Conservation (phyloP, 805 yeast genomes). For the Saturnispora sekii region DNA sequence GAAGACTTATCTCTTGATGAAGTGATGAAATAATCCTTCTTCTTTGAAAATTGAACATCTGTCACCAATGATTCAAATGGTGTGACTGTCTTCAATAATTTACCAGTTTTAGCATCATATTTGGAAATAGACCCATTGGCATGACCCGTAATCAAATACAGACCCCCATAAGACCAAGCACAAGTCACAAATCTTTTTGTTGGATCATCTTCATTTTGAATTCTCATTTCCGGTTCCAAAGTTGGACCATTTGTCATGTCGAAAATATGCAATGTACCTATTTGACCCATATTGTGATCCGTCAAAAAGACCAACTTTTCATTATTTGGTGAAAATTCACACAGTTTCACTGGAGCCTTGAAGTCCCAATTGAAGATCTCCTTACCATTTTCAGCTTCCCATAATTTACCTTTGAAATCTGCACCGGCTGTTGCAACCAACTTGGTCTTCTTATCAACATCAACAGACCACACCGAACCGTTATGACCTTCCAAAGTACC, state of each 20-base stretch:
- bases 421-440: constrained; percentile 84
- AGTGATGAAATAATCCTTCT: constrained; percentile 82
- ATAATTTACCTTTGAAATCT: constrained; percentile 74
- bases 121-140: constrained; percentile 79
- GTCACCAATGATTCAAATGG: constrained; percentile 75
- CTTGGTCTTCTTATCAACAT: constrained; percentile 61
- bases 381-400: constrained; percentile 76
- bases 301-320: constrained; percentile 62
- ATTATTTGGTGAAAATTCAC: constrained; percentile 73
- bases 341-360: constrained; percentile 84
- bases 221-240: constrained; percentile 47
- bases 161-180: constrained; percentile 73
- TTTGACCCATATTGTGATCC: constrained; percentile 86
- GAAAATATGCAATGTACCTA: constrained; percentile 66
- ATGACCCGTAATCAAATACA: constrained; percentile 76
- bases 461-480: constrained; percentile 95
- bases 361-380: constrained; percentile 62
- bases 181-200: constrained; percentile 60
- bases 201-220: constrained; percentile 43
- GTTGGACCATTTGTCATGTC: constrained; percentile 43
- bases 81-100: constrained; percentile 43
- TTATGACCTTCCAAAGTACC: constrained; percentile 86
- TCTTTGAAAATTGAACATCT: constrained; percentile 84
- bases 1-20: constrained; percentile 89
- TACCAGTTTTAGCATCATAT: constrained; percentile 70